Evolutionary conservation across 192 early-diverging fungal genomes (phyloP).

Genomic region (Thoreauomyces humboldtii): DNA sequence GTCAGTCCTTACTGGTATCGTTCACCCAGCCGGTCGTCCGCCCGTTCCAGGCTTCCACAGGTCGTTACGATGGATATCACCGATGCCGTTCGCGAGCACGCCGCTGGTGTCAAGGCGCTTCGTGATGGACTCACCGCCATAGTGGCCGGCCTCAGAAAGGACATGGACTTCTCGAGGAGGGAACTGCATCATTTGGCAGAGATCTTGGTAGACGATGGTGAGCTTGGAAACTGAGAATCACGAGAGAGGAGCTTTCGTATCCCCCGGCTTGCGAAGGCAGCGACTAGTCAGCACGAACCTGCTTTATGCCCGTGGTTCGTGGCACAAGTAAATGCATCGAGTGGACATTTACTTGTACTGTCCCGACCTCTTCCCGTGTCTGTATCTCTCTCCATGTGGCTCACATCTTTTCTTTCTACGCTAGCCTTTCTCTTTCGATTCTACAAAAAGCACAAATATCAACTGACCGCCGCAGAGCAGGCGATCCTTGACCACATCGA

Average conservation of each 20-base stretch:
- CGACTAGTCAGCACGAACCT: too few species aligned
- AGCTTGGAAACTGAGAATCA: too few species aligned
- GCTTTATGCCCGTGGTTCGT: too few species aligned
- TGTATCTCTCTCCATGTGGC: slow-evolving; percentile 1
- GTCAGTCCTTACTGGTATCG: too few species aligned
- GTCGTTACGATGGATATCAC: neutral
- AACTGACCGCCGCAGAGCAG: slow-evolving; percentile 7
- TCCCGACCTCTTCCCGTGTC: neutral
- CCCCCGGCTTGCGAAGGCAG: too few species aligned
- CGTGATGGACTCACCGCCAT: slow-evolving; percentile 10
- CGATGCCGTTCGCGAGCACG: neutral
- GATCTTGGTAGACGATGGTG: slow-evolving; percentile 32
- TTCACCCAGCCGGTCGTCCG: too few species aligned
- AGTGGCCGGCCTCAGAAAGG: slow-evolving; percentile 20
- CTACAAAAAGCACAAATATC: slow-evolving; percentile 30
- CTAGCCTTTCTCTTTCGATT: slow-evolving; percentile 36
- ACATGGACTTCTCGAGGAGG: slow-evolving; percentile 24
- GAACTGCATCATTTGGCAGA: slow-evolving; percentile 30
- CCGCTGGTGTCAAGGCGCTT: neutral
- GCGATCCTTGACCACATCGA: slow-evolving; percentile 32
- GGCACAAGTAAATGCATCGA: too few species aligned
- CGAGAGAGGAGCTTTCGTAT: too few species aligned
- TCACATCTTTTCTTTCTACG: neutral
- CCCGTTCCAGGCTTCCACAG: neutral
- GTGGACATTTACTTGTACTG: too few species aligned